Evolutionary conservation across 306 rosid genomes (phyloP), one percentile per base, ranked within the genome.

Genomic region (Oemleria cerasiformis): DNA sequence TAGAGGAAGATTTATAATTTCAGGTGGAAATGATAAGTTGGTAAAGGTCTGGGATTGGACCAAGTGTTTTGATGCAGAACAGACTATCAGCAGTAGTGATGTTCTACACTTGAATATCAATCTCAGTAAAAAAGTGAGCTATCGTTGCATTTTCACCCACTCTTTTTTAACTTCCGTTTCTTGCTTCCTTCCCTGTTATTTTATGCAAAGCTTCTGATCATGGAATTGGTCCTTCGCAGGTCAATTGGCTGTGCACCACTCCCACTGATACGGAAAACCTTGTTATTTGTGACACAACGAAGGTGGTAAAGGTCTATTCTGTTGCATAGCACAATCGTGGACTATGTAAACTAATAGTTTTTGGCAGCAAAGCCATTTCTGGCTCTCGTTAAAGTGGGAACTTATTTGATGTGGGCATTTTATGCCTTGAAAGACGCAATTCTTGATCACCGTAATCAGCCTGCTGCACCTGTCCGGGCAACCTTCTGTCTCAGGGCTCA

Each of bases 11-110:
- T 91, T 83, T 82, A 75, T 93, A 80, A 68, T 93, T 72, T 93
- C 97, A 6, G 96, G 98, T 16, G 98, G 96, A 73, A 87, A 93
- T 43, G 98, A 90, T 72, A 89, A 82, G 77, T 79, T 78, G 47
- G 88, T 91, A 81, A 93, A 93, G 84, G 76, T 93, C 38, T 93
- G 97, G 98, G 86, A 90, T 77, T 90, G 94, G 93, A 77, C 86
- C 21, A 68, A 77, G 48, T 73, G 75, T 83, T 65, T 67, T 55
- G 81, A 85, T 62, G 75, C 75, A 20, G 79, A 65, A 71, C 72
- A 78, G 73, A 47, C 68, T 6, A 44, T 54, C 44, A 36, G 72
- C 68, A 50, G 70, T 30, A 67, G 20, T 21, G 65, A 77, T 51
- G 65, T 74, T 73, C 73, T 73, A 61, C 76, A 56, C 20, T 61